Conservation (phyloP, 2,329 filamentous ascomycete genomes). For the Phoma sp. region DNA sequence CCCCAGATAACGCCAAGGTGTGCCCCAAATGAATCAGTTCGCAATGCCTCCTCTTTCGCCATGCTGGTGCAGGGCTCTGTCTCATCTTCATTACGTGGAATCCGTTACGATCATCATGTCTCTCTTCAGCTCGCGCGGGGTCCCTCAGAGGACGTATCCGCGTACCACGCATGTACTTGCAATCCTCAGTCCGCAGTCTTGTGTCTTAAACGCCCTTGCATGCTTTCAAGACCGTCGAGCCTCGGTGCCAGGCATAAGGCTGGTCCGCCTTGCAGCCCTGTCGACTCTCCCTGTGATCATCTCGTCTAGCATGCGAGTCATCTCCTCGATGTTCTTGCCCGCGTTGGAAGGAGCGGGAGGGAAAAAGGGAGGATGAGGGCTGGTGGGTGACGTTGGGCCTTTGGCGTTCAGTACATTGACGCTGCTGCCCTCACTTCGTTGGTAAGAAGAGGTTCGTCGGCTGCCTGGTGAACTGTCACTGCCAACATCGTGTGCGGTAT, state of each 20-base stretch:
- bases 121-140: constrained; percentile 11
- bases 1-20: constrained; percentile 6
- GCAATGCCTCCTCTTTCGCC: constrained; percentile 1
- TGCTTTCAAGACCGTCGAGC: constrained; percentile 20
- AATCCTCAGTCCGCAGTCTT: background rate
- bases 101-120: constrained; percentile 16
- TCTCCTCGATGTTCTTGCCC: constrained; percentile 80
- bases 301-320: constrained; percentile 91
- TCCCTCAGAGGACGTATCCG: background rate
- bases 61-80: constrained; percentile 3
- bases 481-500: constrained; percentile 69
- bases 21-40: background rate
- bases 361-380: constrained; percentile 24
- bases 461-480: constrained; percentile 46
- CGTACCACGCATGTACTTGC: background rate
- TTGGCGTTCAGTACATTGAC: constrained; percentile 36
- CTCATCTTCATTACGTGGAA: constrained; percentile 35
- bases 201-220: constrained; percentile 9
- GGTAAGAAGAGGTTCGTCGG: constrained; percentile 44
- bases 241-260: constrained; percentile 33
- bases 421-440: constrained; percentile 41
- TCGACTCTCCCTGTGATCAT: constrained; percentile 88
- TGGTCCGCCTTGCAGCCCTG: constrained; percentile 58
- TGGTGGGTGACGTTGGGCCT: constrained; percentile 33
- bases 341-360: constrained; percentile 33